A percentile compares a stretch with the other conserved stretches of the same genome.
Evolutionary conservation across 257 asterid species (phyloP).

Genomic region (Marsdenia floribunda): DNA sequence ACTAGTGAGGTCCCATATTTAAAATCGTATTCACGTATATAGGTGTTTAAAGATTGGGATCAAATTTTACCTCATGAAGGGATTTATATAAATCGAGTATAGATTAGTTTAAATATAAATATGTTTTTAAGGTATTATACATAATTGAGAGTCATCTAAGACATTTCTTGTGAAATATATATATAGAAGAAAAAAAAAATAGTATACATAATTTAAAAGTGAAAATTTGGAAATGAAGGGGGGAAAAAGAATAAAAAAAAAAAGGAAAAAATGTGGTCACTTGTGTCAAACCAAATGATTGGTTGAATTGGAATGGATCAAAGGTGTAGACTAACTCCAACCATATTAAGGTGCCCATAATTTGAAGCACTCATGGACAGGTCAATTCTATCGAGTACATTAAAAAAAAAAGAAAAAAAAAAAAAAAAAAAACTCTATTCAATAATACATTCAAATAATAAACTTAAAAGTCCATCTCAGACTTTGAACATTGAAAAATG

Average conservation of each 20-base stretch:
- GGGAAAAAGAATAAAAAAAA: not conserved
- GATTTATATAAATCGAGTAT: no score
- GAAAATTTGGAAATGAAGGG: not conserved
- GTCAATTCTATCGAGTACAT: not conserved
- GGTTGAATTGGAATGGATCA: slow-evolving; percentile 5
- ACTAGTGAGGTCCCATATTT: no score
- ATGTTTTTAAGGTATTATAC: no score
- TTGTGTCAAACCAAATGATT: not conserved
- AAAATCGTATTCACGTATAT: no score
- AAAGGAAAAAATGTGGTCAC: not conserved
- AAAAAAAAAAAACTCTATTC: not conserved
- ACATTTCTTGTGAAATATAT: no score
- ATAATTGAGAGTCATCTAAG: no score
- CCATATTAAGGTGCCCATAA: not conserved
- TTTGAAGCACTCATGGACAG: not conserved
- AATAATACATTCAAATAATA: not conserved
- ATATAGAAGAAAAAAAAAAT: not conserved
- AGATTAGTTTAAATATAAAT: no score
- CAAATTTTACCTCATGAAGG: no score
- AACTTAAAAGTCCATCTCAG: not conserved
- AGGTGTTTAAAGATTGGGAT: no score
- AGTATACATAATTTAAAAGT: not conserved
- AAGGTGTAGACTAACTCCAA: not conserved
- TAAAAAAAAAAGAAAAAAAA: not conserved
- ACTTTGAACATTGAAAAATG: not conserved